Conservation (phyloP, 2,329 filamentous ascomycete species). For the Daldinia eschscholtzii region DNA sequence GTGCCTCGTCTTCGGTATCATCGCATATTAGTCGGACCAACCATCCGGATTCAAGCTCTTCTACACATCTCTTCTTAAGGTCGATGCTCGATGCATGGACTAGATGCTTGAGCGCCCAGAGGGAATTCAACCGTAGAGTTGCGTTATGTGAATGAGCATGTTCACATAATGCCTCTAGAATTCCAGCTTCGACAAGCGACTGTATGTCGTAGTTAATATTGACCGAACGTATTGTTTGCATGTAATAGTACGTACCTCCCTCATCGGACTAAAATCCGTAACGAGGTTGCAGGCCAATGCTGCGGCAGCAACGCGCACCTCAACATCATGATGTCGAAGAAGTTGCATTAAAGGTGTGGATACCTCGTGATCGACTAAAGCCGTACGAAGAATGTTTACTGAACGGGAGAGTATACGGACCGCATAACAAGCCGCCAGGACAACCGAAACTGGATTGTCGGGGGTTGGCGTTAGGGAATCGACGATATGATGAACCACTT, state of each 20-base stretch:
- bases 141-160: slow-evolving; percentile 86
- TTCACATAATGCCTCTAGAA: slow-evolving; percentile 82
- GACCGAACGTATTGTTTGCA: slow-evolving; percentile 39
- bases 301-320: slow-evolving; percentile 88
- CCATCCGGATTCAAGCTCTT: slow-evolving; percentile 83
- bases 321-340: slow-evolving; percentile 78
- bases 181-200: slow-evolving; percentile 78
- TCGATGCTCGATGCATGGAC: slow-evolving; percentile 78
- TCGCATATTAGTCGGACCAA: slow-evolving; percentile 81
- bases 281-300: slow-evolving; percentile 87
- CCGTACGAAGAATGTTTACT: slow-evolving; percentile 85
- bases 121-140: slow-evolving; percentile 83
- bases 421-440: slow-evolving; percentile 87
- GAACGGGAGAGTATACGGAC: slow-evolving; percentile 86
- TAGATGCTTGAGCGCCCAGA: slow-evolving; percentile 95
- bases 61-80: slow-evolving; percentile 81
- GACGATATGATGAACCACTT: slow-evolving; percentile 84
- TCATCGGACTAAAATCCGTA: slow-evolving; percentile 90
- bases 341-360: slow-evolving; percentile 81
- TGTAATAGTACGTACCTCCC: slow-evolving; percentile 71
- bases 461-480: slow-evolving; percentile 77
- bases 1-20: slow-evolving; percentile 67
- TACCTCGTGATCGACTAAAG: slow-evolving; percentile 86
- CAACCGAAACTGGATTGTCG: slow-evolving; percentile 79
- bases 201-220: slow-evolving; percentile 53